These are phyloP conservation scores for Mycena capillaripes DNA, from an alignment of 768 basidiomycete genomes.

Conservation along the genomic window DNA sequence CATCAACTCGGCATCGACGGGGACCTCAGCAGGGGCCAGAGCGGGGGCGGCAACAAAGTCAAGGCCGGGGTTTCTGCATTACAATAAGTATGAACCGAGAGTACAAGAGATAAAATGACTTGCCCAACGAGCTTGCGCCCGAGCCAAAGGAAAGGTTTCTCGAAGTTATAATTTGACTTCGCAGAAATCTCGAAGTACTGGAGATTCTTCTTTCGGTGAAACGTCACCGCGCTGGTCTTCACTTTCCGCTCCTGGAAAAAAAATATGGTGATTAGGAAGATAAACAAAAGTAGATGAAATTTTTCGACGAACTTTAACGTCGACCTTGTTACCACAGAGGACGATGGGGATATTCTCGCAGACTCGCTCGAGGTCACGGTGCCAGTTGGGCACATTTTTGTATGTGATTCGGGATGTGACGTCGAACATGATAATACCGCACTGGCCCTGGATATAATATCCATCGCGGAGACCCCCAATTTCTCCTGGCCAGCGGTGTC, in stretches of 20 bases:
- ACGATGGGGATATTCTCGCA: conserved; percentile 99
- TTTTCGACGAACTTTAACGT: conserved; percentile 86
- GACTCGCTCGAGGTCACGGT: conserved; percentile 98
- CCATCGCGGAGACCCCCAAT: conserved; percentile 98
- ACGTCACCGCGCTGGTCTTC: conserved; percentile 97
- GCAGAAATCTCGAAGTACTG: conserved; percentile 99
- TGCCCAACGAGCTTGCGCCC: conserved; percentile 98
- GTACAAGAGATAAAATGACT: conserved; percentile 44
- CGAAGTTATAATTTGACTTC: conserved; percentile 99
- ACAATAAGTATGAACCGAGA: conserved; percentile 14
- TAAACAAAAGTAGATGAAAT: conserved; percentile 10
- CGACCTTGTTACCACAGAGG: conserved; percentile 99
- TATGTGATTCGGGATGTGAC: conserved; percentile 99
- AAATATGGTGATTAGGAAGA: conserved; percentile 15
- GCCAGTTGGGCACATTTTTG: conserved; percentile 99
- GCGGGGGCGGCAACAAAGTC: conserved; percentile 98
- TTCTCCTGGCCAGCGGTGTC: conserved; percentile 99
- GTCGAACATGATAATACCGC: conserved; percentile 99
- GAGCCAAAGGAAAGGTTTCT: conserved; percentile 99
- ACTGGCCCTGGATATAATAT: conserved; percentile 97
- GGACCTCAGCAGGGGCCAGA: conserved; percentile 93
- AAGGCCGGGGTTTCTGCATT: conserved; percentile 79
- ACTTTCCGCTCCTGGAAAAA: conserved; percentile 94
- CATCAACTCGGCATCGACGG: conserved; percentile 86
- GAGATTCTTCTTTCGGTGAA: conserved; percentile 99